Percentiles rank a stretch among this genome's conserved stretches.
Conservation (phyloP, 2,329 filamentous ascomycete genomes). For the Alternaria incomplexa region DNA sequence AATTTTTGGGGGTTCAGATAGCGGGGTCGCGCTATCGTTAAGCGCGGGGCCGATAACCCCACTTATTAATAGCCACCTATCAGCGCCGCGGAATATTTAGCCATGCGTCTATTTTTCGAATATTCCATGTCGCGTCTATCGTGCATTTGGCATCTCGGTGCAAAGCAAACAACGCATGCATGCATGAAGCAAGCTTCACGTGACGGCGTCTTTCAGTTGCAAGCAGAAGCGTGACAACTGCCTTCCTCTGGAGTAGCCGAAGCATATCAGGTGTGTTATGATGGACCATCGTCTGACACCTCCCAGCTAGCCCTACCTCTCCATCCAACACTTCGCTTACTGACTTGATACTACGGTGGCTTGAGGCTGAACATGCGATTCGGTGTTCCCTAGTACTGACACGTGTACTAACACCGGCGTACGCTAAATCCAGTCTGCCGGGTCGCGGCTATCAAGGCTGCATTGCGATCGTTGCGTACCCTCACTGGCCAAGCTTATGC, state of each 20-base stretch:
- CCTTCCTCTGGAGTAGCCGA: background rate
- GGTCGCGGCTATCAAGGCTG: conserved; percentile 23
- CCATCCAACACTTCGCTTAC: conserved; percentile 12
- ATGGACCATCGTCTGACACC: background rate
- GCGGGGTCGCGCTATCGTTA: conserved; percentile 22
- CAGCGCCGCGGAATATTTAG: conserved; percentile 4
- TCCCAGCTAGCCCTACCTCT: background rate
- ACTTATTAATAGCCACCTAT: conserved; percentile 22
- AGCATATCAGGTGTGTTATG: background rate
- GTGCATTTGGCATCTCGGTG: conserved; percentile 4
- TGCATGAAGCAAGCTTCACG: conserved; percentile 5
- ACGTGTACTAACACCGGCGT: conserved; percentile 23
- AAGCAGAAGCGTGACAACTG: background rate
- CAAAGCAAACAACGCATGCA: background rate
- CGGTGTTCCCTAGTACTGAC: conserved; percentile 15
- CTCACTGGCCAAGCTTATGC: conserved; percentile 18
- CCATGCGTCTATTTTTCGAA: conserved; percentile 11
- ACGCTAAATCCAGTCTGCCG: conserved; percentile 5
- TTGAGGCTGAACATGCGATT: conserved; percentile 14
- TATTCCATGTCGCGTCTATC: conserved; percentile 7
- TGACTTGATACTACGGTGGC: conserved; percentile 18
- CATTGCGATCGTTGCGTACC: background rate
- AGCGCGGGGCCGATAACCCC: conserved; percentile 23
- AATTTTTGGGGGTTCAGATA: conserved; percentile 13
- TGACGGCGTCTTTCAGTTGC: background rate